phyloP scores from a whole-genome alignment of 495 filamentous ascomycete species.

The Penicillium alfredii region DNA sequence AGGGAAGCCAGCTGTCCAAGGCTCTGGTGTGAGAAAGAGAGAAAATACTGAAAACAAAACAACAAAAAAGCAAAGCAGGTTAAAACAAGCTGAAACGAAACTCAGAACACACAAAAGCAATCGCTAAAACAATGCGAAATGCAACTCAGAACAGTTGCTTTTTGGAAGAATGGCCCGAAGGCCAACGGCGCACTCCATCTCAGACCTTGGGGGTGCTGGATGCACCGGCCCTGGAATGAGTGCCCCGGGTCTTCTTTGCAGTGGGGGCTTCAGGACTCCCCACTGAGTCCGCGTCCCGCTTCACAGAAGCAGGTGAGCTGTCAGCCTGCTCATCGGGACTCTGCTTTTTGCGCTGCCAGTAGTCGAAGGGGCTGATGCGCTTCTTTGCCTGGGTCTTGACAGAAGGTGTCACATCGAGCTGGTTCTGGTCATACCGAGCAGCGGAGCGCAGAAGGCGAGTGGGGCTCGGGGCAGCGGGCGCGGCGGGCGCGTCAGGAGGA shows the following conservation, averaged over 20 bases:
- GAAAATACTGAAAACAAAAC: too few species aligned
- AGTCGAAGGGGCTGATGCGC: slow-evolving; percentile 58
- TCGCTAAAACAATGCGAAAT: slow-evolving; percentile 4
- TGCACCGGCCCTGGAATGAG: too few species aligned
- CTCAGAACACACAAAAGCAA: background rate
- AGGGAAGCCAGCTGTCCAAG: too few species aligned
- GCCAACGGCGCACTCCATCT: background rate
- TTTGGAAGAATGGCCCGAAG: background rate
- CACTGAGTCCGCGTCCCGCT: slow-evolving; percentile 26
- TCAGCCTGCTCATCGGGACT: slow-evolving; percentile 17
- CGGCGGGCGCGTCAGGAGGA: slow-evolving; percentile 46
- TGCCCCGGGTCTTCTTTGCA: slow-evolving; percentile 27
- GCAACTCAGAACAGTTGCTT: background rate
- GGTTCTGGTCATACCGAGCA: slow-evolving; percentile 17
- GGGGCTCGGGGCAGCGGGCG: slow-evolving; percentile 24
- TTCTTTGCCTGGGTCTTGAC: slow-evolving; percentile 28
- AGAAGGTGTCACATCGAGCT: slow-evolving; percentile 19
- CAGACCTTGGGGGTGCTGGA: too few species aligned
- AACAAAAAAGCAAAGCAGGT: background rate
- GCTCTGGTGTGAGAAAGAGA: too few species aligned
- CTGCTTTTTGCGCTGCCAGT: slow-evolving; percentile 58
- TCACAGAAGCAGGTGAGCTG: slow-evolving; percentile 23
- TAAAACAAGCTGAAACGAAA: slow-evolving; percentile 1
- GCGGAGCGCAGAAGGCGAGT: slow-evolving; percentile 27
- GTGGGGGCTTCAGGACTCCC: slow-evolving; percentile 21